Percentiles rank a stretch among this genome's conserved stretches.
These are phyloP conservation scores for Auriscalpium vulgare DNA, from an alignment of 768 basidiomycete species.

Conservation along the genomic window DNA sequence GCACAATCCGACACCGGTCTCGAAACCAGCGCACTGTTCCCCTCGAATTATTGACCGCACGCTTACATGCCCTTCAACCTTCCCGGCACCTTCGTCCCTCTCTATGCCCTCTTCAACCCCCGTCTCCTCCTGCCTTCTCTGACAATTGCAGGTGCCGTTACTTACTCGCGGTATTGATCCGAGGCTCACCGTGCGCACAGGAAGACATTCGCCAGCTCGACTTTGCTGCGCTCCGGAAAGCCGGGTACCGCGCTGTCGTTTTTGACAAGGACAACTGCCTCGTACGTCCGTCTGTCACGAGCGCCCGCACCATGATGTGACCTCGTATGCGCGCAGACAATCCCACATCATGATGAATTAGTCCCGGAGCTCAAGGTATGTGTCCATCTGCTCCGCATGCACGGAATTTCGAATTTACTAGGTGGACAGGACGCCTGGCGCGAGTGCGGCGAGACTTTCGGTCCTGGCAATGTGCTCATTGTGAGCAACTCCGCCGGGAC, in stretches of 20 bases:
- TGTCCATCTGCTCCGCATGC: not conserved
- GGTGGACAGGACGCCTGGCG: slow-evolving; percentile 59
- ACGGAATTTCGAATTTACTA: not conserved
- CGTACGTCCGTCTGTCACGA: slow-evolving; percentile 34
- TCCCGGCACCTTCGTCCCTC: slow-evolving; percentile 58
- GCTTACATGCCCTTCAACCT: slow-evolving; percentile 63
- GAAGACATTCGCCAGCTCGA: slow-evolving; percentile 82
- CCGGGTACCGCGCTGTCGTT: slow-evolving; percentile 84
- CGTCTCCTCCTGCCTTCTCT: slow-evolving; percentile 62
- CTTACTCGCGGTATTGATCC: not conserved
- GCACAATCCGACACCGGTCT: too few species aligned
- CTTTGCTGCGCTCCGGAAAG: slow-evolving; percentile 58
- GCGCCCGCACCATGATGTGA: not conserved
- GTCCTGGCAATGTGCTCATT: slow-evolving; percentile 71
- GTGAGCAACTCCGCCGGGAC: slow-evolving; percentile 95
- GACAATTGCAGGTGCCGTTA: slow-evolving; percentile 52
- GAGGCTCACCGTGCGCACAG: slow-evolving; percentile 26
- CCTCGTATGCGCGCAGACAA: slow-evolving; percentile 45
- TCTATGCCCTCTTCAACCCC: slow-evolving; percentile 63
- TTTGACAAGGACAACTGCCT: slow-evolving; percentile 99
- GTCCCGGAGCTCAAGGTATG: slow-evolving; percentile 67
- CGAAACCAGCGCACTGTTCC: too few species aligned
- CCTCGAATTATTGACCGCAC: not conserved
- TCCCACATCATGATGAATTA: slow-evolving; percentile 67
- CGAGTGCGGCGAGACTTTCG: slow-evolving; percentile 65